These are phyloP conservation scores for Mortierella sp. DNA, from an alignment of 371 early-diverging fungal species.

Conservation along the genomic window DNA sequence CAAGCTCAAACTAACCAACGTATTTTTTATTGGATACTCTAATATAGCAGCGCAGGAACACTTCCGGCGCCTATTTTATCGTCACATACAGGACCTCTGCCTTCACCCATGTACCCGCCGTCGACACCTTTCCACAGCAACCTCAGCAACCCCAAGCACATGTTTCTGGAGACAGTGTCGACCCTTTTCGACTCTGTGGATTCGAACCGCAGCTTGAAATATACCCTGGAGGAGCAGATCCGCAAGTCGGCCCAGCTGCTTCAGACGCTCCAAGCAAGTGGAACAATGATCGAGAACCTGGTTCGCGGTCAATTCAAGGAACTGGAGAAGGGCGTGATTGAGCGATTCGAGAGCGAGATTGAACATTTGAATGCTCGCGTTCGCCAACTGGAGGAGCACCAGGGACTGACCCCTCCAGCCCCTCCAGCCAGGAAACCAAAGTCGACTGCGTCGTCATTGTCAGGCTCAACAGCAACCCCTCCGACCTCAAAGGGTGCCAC, in stretches of 20 bases:
- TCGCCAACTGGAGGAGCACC: slow-evolving; percentile 54
- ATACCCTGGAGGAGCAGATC: slow-evolving; percentile 82
- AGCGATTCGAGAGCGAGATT: slow-evolving; percentile 44
- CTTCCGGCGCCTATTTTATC: slow-evolving; percentile 54
- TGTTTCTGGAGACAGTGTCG: slow-evolving; percentile 69
- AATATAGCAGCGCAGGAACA: slow-evolving; percentile 42
- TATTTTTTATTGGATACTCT: background rate
- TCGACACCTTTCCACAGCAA: slow-evolving; percentile 44
- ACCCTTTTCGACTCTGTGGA: slow-evolving; percentile 74
- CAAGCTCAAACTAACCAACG: too few relatives aligned
- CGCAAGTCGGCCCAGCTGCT: slow-evolving; percentile 79
- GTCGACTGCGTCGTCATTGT: background rate
- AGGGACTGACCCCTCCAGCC: slow-evolving; percentile 47
- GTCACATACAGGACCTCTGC: slow-evolving; percentile 54
- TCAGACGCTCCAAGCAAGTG: slow-evolving; percentile 80
- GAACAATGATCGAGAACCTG: slow-evolving; percentile 81
- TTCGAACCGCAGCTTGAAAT: slow-evolving; percentile 68
- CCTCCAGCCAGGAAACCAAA: slow-evolving; percentile 38
- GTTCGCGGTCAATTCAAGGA: slow-evolving; percentile 82
- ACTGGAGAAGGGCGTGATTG: slow-evolving; percentile 72
- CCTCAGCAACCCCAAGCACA: slow-evolving; percentile 41
- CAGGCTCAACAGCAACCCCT: background rate
- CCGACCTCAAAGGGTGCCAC: slow-evolving; percentile 17
- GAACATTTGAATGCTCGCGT: slow-evolving; percentile 52
- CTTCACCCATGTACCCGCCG: slow-evolving; percentile 45